These are phyloP conservation scores for Cubamyces sp. DNA, from an alignment of 768 basidiomycete species.

Conservation along the genomic window DNA sequence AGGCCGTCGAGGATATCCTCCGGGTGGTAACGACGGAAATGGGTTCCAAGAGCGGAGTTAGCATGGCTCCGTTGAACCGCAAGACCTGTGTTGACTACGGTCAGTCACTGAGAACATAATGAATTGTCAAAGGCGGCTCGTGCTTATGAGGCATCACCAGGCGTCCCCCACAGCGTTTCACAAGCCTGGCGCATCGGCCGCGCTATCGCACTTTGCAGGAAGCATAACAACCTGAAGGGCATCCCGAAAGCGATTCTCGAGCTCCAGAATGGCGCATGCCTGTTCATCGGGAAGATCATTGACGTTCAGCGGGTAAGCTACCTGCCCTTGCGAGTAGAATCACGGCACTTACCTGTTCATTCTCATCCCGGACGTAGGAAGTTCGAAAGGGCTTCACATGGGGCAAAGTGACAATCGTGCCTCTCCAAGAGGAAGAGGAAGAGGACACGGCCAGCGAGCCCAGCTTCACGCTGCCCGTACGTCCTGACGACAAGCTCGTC, in stretches of 20 bases:
- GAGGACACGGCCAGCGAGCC: slow-evolving; percentile 27
- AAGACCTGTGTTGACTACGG: slow-evolving; percentile 34
- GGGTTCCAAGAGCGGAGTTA: slow-evolving; percentile 36
- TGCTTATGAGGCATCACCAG: neutral
- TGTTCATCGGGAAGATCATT: slow-evolving; percentile 66
- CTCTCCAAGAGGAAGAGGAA: slow-evolving; percentile 36
- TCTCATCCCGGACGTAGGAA: slow-evolving; percentile 24
- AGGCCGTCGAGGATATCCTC: slow-evolving; percentile 33
- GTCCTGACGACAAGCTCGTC: slow-evolving; percentile 39
- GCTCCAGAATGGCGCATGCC: slow-evolving; percentile 41
- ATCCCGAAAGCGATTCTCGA: slow-evolving; percentile 37
- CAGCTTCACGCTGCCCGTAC: slow-evolving; percentile 26
- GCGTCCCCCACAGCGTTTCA: slow-evolving; percentile 54
- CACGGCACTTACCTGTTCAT: neutral
- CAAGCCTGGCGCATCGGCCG: slow-evolving; percentile 67
- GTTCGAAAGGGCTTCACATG: slow-evolving; percentile 39
- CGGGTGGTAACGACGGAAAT: slow-evolving; percentile 35
- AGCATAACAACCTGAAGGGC: slow-evolving; percentile 45
- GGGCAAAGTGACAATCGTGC: slow-evolving; percentile 37
- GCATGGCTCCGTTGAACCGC: slow-evolving; percentile 33
- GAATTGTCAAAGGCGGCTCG: neutral
- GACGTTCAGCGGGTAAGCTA: slow-evolving; percentile 38
- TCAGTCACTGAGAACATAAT: neutral
- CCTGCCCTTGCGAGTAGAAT: neutral
- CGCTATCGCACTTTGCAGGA: slow-evolving; percentile 56